A percentile compares a stretch with the other conserved stretches of the same genome.
phyloP scores from a whole-genome alignment of 2,329 filamentous ascomycete species.

The Penicillium frequentans region DNA sequence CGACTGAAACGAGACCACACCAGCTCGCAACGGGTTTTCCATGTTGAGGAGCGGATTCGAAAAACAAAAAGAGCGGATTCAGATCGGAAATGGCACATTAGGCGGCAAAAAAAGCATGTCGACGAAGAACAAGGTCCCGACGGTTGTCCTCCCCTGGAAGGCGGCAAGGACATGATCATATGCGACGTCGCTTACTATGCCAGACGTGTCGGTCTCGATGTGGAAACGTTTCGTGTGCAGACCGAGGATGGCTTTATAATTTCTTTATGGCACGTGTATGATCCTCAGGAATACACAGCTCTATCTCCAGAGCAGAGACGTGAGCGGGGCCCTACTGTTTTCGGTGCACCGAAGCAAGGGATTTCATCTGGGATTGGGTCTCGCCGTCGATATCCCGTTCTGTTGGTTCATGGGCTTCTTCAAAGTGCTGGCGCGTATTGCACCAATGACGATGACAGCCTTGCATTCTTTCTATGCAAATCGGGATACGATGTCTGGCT shows the following conservation, averaged over 20 bases:
- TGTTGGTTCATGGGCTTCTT: constrained; percentile 84
- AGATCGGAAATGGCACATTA: constrained; percentile 62
- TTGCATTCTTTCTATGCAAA: constrained; percentile 91
- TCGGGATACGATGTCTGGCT: constrained; percentile 94
- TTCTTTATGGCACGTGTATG: constrained; percentile 83
- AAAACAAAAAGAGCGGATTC: constrained; percentile 57
- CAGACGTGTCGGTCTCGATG: constrained; percentile 79
- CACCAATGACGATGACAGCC: constrained; percentile 81
- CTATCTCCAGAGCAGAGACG: constrained; percentile 46
- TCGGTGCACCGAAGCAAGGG: constrained; percentile 46
- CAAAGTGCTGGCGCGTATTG: constrained; percentile 89
- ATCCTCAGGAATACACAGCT: constrained; percentile 70
- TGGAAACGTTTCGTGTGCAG: constrained; percentile 79
- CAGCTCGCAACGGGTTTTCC: constrained; percentile 64
- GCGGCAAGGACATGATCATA: constrained; percentile 73
- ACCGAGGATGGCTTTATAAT: constrained; percentile 94
- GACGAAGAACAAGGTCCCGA: constrained; percentile 39
- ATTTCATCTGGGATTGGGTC: constrained; percentile 27
- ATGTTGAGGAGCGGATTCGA: constrained; percentile 68
- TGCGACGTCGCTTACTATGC: constrained; percentile 87
- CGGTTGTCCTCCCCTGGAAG: constrained; percentile 73
- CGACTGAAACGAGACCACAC: constrained; percentile 62
- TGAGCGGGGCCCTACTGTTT: constrained; percentile 62
- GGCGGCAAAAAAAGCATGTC: constrained; percentile 41
- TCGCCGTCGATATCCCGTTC: constrained; percentile 65